These are phyloP conservation scores for Sanguinoderma infundibulare DNA, from an alignment of 1,284 basidiomycete genomes.

Conservation along the genomic window DNA sequence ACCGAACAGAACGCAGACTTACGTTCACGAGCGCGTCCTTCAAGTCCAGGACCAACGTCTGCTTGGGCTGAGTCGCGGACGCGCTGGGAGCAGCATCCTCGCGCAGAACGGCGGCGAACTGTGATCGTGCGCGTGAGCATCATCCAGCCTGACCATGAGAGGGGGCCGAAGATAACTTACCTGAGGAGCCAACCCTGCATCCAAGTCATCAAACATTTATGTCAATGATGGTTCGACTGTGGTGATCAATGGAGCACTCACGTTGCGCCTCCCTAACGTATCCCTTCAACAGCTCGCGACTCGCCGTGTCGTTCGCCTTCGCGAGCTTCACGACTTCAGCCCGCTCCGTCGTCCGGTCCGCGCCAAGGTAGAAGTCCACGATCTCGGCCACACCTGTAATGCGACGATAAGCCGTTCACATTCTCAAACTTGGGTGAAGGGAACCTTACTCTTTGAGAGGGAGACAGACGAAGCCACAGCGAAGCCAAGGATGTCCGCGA, in stretches of 20 bases:
- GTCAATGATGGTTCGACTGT: not conserved
- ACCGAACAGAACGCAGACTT: slow-evolving; percentile 17
- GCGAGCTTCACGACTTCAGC: slow-evolving; percentile 49
- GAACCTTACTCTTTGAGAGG: slow-evolving; percentile 47
- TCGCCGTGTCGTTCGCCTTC: slow-evolving; percentile 38
- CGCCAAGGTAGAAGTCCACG: slow-evolving; percentile 66
- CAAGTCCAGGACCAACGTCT: slow-evolving; percentile 50
- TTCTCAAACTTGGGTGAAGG: slow-evolving; percentile 41
- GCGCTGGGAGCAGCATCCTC: slow-evolving; percentile 40
- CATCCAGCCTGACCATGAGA: not conserved
- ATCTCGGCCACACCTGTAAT: slow-evolving; percentile 52
- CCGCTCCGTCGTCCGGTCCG: slow-evolving; percentile 43
- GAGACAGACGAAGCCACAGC: slow-evolving; percentile 52
- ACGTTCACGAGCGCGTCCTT: slow-evolving; percentile 56
- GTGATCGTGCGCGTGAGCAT: slow-evolving; percentile 30
- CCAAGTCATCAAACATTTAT: not conserved
- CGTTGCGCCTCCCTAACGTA: slow-evolving; percentile 61
- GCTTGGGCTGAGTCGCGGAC: slow-evolving; percentile 42
- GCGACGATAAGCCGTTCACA: not conserved
- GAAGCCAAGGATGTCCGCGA: slow-evolving; percentile 51
- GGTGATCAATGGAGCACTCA: slow-evolving; percentile 36
- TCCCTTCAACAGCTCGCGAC: slow-evolving; percentile 45
- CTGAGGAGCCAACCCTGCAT: not conserved
- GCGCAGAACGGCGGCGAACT: slow-evolving; percentile 49
- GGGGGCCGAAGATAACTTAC: not conserved